A percentile compares a stretch with the other conserved stretches of the same genome.
phyloP scores from a whole-genome alignment of 352 stramenopile genomes.

The Phytophthora hibernalis region DNA sequence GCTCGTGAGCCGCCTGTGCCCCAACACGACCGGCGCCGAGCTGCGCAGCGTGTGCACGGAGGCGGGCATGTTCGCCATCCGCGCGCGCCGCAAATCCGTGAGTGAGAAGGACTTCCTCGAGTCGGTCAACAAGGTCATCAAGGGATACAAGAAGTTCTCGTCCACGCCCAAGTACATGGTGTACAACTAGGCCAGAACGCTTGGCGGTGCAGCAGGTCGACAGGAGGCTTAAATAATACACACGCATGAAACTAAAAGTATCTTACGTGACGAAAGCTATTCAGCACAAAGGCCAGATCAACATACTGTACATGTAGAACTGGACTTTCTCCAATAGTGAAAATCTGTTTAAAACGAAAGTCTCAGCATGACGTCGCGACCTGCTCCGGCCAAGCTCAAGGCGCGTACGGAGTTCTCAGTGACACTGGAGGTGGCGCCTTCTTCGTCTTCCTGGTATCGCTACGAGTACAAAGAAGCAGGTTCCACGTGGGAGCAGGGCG shows the following conservation, averaged over 20 bases:
- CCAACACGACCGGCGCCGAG: conserved; percentile 99
- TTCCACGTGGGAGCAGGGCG: conserved; percentile 44
- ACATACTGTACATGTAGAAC: too few relatives aligned
- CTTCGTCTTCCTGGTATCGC: conserved; percentile 49
- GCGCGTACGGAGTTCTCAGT: conserved; percentile 84
- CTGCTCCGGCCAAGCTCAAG: conserved; percentile 75
- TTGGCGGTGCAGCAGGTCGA: conserved; percentile 9
- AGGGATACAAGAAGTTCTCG: conserved; percentile 99
- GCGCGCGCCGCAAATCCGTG: conserved; percentile 97
- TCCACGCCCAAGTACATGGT: conserved; percentile 99
- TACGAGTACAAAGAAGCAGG: conserved; percentile 80
- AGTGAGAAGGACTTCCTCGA: conserved; percentile 99
- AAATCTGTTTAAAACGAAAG: background rate
- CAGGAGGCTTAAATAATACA: conserved; percentile 37
- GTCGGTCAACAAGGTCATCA: conserved; percentile 99
- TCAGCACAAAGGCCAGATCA: too few relatives aligned
- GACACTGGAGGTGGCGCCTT: conserved; percentile 63
- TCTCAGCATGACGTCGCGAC: conserved; percentile 30
- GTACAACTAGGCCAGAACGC: conserved; percentile 91
- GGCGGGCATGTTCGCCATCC: conserved; percentile 99
- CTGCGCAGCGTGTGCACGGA: conserved; percentile 98
- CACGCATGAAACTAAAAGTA: conserved; percentile 19
- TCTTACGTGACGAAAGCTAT: too few relatives aligned
- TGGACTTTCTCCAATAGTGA: background rate
- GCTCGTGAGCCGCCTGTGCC: conserved; percentile 97